Evolutionary conservation across 768 basidiomycete species (phyloP), one percentile per base, ranked within the genome.

Genomic region (Podaxis sp.): DNA sequence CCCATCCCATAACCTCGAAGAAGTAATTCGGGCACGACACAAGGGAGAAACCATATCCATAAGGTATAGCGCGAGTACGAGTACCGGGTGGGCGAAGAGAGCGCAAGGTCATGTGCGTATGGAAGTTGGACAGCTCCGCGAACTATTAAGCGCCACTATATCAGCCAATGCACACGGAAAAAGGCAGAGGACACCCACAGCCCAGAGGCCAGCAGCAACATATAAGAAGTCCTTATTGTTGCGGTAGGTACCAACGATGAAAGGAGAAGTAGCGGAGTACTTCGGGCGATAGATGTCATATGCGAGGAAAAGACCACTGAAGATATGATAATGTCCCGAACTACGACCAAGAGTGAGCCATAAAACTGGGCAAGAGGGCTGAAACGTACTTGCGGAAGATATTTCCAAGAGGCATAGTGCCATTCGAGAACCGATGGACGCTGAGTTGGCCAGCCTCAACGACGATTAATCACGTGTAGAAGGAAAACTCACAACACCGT

Each of bases 371-470:
- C 24, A 5, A 19, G 38, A 7, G 15, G 9, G 17, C 59, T 13
- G 9, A 36, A 12, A 67, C 84, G 30, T 60, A 97, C 96, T 99
- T 99, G 74, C 89, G 91, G 80, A 96, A 88, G 39, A 99, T 84
- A 71, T 94, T 92, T 63, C 71, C 70, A 63, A 89, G 75, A 1
- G 96, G 97, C 92, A 99, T 96, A 0, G 96, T 97, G 1, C 87
- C 91, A 75, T 95, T 87, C 33, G 95, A 98, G 82, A 98, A 99
- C 11, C 93, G 90, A 73, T 99, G 97, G 1, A 99, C 86, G 70
- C 92, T 93, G 8, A 22, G 6, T 52, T 22, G 51, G n/a, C 19
- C 24, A 13, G 36, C 9, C 40, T 8, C 49, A 24, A 57, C 11
- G 68, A 53, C 65, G 40, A 24, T 63, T 30, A 39, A 26, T 48